Percentiles rank a stretch among this genome's conserved stretches.
phyloP scores from a whole-genome alignment of 768 basidiomycete genomes.

The Trametes elegans region DNA sequence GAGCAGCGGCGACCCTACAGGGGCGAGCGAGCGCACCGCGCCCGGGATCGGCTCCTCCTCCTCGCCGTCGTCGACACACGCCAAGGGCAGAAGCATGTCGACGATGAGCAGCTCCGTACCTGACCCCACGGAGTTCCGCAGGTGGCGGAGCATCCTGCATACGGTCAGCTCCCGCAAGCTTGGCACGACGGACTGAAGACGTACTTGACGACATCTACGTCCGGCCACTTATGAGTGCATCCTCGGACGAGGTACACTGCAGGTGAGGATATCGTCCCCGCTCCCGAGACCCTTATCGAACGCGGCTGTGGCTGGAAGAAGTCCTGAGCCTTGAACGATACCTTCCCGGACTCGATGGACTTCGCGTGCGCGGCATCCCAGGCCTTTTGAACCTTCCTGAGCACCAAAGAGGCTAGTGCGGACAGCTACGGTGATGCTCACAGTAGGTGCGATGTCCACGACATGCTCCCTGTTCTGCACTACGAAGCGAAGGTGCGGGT shows the following conservation, averaged over 20 bases:
- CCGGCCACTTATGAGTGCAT: slow-evolving; percentile 17
- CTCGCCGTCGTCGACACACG: slow-evolving; percentile 3
- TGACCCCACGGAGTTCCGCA: slow-evolving; percentile 1
- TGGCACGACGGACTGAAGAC: background rate
- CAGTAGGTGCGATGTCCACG: slow-evolving; percentile 37
- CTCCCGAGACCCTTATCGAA: background rate
- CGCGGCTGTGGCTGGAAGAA: slow-evolving; percentile 11
- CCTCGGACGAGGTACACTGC: slow-evolving; percentile 7
- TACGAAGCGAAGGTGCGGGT: slow-evolving; percentile 16
- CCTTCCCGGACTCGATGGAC: slow-evolving; percentile 2
- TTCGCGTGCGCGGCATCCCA: slow-evolving; percentile 1
- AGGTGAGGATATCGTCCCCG: background rate
- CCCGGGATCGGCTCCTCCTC: background rate
- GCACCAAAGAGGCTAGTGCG: background rate
- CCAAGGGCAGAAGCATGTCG: slow-evolving; percentile 13
- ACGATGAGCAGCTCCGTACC: slow-evolving; percentile 8
- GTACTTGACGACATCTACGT: background rate
- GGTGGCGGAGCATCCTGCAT: slow-evolving; percentile 9
- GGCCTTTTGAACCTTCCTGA: background rate
- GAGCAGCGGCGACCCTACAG: slow-evolving; percentile 14
- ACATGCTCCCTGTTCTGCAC: slow-evolving; percentile 17
- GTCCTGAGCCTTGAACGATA: slow-evolving; percentile 4
- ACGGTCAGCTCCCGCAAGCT: background rate
- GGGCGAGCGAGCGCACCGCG: slow-evolving; percentile 3
- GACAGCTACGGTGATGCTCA: background rate